Evolutionary conservation across 2,329 filamentous ascomycete genomes (phyloP), one percentile per base, ranked within the genome.

Genomic region (Trichoderma atrobrunneum): DNA sequence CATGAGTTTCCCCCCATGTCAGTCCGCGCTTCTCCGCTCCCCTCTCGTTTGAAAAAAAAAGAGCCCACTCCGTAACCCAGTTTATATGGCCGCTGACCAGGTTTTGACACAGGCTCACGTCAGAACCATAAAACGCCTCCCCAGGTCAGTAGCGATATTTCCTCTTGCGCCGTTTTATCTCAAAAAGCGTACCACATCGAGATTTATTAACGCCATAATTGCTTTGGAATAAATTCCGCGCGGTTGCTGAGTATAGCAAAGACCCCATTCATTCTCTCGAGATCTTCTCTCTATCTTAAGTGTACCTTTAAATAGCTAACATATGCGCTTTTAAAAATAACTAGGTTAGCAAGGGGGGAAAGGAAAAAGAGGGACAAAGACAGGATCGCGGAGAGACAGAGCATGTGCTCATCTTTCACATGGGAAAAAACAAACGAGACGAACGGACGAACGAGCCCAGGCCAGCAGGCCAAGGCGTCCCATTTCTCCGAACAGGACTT

Each of bases 41-140:
- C 48, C 48, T 24, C n/a, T 21, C 48, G 11, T 54, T 24, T 54
- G n/a, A 21, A 24, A 21, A 54, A 54, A 51, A 12, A 8, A 39
- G 5, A 48, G 10, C n/a, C 48, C 48, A 28, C 36, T 21, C 10
- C 30, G 30, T 36, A 18, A 65, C 26, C 26, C 28, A 65, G 39
- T 34, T 30, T 11, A 65, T 11, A 65, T 54, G 65, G 65, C 24
- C 26, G 68, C 68, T 71, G 59, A 71, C 68, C 60, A 32, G 68
- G 59, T 48, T 56, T 70, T 56, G 60, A 63, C 43, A 57, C 68
- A n/a, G 32, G 68, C 68, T 71, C 68, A 71, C 68, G 68, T 71
- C 68, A 71, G 68, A 71, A 71, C 68, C 57, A 39, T 71, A 71
- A 71, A 70, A 57, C 28, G 43, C 68, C 34, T 39, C 34, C 43